Evolutionary conservation across 2,329 filamentous ascomycete genomes (phyloP), one percentile per base, ranked within the genome.

Genomic region (Cladosporium colombiae): DNA sequence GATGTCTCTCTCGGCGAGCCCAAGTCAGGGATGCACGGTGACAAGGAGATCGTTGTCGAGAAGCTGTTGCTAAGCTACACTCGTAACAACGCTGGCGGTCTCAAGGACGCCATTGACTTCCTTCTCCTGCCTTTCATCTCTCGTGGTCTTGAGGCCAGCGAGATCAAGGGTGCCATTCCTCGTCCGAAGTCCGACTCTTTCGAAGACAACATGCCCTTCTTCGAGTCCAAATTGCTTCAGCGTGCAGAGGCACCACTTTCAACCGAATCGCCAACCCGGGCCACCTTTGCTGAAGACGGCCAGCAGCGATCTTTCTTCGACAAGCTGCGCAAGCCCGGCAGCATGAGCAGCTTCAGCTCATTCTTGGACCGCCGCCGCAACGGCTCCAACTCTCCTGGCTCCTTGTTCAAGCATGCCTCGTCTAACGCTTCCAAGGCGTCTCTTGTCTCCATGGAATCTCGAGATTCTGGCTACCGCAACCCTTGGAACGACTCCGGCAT

Each of bases 101-200:
- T 99, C 25, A 92, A 95, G 72, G 95, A 99, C 79, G 95, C 95
- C 57, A 95, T 98, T 73, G 95, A 99, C 73, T 97, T 96, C 77
- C 83, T 99, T 71, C 90, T 95, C 72, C 89, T 91, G 52, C 88
- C 93, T 68, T 87, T 98, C 68, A 91, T 96, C 31, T 90, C 91
- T 53, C 90, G 93, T 56, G 91, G 91, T n/a, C 87, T 97, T n/a
- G 92, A 98, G 73, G 86, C 89, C 11, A 91, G 86, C 65, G 89
- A 93, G 50, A 89, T 98, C 74, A 96, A 96, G 78, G 95, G 95
- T 62, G 89, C 92, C n/a, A 95, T 98, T 70, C 93, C 94, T 23
- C 91, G 95, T n/a, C 95, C 95, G 69, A 97, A 98, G 82, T 98
- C 95, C 0, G 95, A 99, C 78, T 97, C 95, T 0, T 99, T 99